Evolutionary conservation across 208 protist genomes (phyloP), one percentile per base, ranked within the genome.

Genomic region (Leishmania tropica): DNA sequence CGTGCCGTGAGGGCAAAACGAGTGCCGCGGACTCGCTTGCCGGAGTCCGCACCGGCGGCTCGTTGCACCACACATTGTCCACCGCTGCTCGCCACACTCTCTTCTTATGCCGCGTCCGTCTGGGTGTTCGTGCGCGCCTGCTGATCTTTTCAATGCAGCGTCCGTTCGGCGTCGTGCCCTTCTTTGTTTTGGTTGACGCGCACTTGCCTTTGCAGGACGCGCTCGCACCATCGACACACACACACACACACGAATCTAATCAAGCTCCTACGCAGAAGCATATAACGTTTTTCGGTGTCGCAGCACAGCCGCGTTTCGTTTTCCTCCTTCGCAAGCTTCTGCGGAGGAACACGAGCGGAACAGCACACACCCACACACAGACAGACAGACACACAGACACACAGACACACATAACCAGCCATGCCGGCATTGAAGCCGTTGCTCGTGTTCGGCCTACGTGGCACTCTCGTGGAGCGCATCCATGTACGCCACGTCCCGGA

Each of bases 401-500:
- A 56, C 45, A 58, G 21, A 58, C 31, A 62, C 51, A 76, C 48
- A 58, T 56, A 76, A 60, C 35, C 13, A 45, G 15, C 51, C 4
- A 84, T 85, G 64, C 75, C 75, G 19, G 48, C 56, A 21, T 90
- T 94, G 88, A 94, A 92, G 72, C 94, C 92, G 21, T 76, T 97
- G 54, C 85, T 97, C 0, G 78, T 97, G 0, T 96, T 97, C 83
- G 95, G 95, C 6, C 87, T 97, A 13, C 90, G 95, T 42, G 95
- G 95, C n/a, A 97, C 95, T 3, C 85, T 97, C 4, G 62, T 97
- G 47, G 93, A 96, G 86, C 93, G 93, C 80, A 86, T 96, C 40
- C 95, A 97, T 85, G 72, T 88, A 53, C 89, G 90, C 60, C 83
- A 79, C 10, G 80, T 96, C 6, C 91, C 92, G 0, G 56, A 80